phyloP scores from a whole-genome alignment of 306 rosid genomes.

The Hylodesmum podocarpum region DNA sequence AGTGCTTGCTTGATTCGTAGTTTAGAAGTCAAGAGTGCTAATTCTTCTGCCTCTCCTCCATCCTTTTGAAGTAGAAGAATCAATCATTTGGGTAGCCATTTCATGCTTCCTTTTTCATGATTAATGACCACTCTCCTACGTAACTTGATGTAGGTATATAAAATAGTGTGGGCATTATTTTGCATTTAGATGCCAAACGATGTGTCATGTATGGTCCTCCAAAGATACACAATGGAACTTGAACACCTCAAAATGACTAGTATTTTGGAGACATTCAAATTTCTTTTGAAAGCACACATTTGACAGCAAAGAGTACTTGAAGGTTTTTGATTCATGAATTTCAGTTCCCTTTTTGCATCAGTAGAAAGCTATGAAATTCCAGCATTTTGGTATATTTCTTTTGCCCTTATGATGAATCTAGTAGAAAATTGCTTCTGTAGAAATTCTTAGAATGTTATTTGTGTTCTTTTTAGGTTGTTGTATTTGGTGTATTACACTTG shows the following conservation, averaged over 20 bases:
- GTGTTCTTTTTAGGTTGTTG: not conserved
- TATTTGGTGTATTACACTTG: not conserved
- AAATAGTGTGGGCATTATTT: not conserved
- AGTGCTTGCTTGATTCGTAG: conserved; percentile 18
- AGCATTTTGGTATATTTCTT: not conserved
- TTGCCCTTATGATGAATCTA: not conserved
- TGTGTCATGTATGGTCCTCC: conserved; percentile 10
- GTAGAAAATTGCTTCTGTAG: not conserved
- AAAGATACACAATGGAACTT: conserved; percentile 19
- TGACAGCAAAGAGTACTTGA: not conserved
- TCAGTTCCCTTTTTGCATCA: not conserved
- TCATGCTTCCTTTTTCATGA: not conserved
- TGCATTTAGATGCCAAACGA: not conserved
- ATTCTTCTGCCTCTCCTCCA: conserved; percentile 10
- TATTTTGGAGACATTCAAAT: not conserved
- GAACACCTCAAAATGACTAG: not conserved
- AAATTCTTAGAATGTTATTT: not conserved
- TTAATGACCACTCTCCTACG: not conserved
- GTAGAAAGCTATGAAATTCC: not conserved
- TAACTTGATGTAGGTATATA: not conserved
- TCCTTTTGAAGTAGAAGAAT: not conserved
- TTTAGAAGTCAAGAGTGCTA: conserved; percentile 21
- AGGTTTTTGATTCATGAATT: not conserved
- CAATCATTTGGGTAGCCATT: not conserved
- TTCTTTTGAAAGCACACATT: not conserved